Evolutionary conservation across 169 alveolate species (phyloP), one percentile per base, ranked within the genome.

Genomic region (Cryptosporidium tyzzeri): DNA sequence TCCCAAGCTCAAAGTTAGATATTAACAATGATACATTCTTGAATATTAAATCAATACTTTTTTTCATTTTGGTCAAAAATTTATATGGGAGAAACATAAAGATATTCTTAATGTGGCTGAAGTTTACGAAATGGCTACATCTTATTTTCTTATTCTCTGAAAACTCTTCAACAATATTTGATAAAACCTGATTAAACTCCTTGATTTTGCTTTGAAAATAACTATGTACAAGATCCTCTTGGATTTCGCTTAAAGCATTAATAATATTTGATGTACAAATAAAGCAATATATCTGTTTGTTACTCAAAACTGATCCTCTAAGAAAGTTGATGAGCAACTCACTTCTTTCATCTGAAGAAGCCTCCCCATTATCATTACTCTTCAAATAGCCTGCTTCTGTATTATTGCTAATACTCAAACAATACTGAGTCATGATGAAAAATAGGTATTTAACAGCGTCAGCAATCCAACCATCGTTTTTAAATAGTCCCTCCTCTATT

Each of bases 261-360:
- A 73, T 73, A 3, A 73, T 29, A 44, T 73, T 73, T n/a, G 51
- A 31, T 33, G 70, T 37, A 29, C 86, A 73, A 73, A 73, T 73
- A 55, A 73, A 73, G 31, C 86, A 73, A 33, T 73, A 73, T 55
- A 59, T 55, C 44, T 73, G 86, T 7, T 51, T 51, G 44, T 55
- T 73, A 21, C 86, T 73, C 48, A 73, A 33, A 7, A 51, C 53
- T 7, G 55, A 59, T 6, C 53, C 41, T 59, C 33, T 50, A 6
- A 73, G 68, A 59, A 73, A 73, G 14, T 12, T 29, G 1, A 53
- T 10, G 26, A 73, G 55, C 3, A 73, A 1, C 31, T 59, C 70
- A 35, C 10, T 41, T 7, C 23, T 26, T 14, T 37, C 37, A n/a
- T 31, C 37, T 3, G 10, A 18, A 73, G 33, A 29, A 41, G 33